Conservation (phyloP, 345 rosid species). For the Eucalyptus marginata region DNA sequence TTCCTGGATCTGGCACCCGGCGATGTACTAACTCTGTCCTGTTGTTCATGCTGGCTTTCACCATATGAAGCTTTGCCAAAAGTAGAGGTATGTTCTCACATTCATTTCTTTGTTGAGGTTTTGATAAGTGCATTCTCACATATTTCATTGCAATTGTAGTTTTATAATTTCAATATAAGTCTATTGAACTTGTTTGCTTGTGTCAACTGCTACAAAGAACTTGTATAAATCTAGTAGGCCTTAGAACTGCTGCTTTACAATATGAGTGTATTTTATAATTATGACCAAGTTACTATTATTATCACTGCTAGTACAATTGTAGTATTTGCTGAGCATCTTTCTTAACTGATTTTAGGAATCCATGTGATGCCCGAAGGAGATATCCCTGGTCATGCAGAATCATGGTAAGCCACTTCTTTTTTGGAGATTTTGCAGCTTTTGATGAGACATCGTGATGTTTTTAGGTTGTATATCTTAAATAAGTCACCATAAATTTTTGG, state of each 20-base stretch:
- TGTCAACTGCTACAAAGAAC: neutral
- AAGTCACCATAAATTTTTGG: neutral
- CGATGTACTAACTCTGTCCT: slow-evolving; percentile 6
- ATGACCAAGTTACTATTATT: neutral
- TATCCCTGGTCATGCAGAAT: slow-evolving; percentile 95
- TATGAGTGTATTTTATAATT: neutral
- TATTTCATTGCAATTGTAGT: neutral
- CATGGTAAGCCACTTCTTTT: slow-evolving; percentile 44
- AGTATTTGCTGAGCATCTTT: neutral
- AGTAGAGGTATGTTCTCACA: slow-evolving; percentile 46
- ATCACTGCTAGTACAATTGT: neutral
- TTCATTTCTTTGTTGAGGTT: neutral
- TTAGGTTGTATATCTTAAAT: neutral
- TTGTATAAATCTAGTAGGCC: neutral
- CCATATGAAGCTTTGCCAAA: slow-evolving; percentile 67
- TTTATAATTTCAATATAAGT: neutral
- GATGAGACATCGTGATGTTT: neutral
- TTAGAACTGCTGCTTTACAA: neutral
- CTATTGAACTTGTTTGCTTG: neutral
- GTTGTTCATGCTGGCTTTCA: slow-evolving; percentile 4
- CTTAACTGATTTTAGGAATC: slow-evolving; percentile 48
- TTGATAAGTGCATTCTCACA: neutral
- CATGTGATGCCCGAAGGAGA: slow-evolving; percentile 90
- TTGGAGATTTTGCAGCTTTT: neutral
- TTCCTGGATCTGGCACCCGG: neutral